phyloP scores from a whole-genome alignment of 2,329 filamentous ascomycete genomes.

The Lachnellula arida region DNA sequence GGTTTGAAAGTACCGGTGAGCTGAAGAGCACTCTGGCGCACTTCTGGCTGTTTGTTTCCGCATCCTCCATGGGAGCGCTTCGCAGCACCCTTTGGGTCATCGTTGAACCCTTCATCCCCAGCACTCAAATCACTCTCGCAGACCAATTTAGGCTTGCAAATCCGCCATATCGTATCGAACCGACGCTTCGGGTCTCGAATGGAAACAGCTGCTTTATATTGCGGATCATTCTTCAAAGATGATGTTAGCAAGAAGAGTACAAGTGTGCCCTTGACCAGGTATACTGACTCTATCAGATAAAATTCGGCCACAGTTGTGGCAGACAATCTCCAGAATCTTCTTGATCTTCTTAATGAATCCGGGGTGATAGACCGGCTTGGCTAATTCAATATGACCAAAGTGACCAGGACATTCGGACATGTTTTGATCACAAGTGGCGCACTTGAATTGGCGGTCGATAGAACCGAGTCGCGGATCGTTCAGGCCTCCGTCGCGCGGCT shows the following conservation, averaged over 20 bases:
- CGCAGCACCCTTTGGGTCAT: slow-evolving; percentile 47
- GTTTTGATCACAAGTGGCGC: slow-evolving; percentile 91
- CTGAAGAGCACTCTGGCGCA: slow-evolving; percentile 81
- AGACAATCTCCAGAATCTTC: slow-evolving; percentile 97
- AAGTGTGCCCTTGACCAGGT: slow-evolving; percentile 50
- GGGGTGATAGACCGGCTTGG: slow-evolving; percentile 88
- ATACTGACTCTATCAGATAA: slow-evolving; percentile 96
- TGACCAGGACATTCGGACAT: slow-evolving; percentile 96
- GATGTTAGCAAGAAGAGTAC: slow-evolving; percentile 56
- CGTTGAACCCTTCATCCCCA: slow-evolving; percentile 64
- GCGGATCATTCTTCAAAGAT: slow-evolving; percentile 68
- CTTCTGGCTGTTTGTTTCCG: slow-evolving; percentile 82
- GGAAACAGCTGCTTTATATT: slow-evolving; percentile 75
- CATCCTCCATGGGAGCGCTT: slow-evolving; percentile 77
- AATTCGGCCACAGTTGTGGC: slow-evolving; percentile 98
- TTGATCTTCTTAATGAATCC: slow-evolving; percentile 99
- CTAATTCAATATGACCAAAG: slow-evolving; percentile 97
- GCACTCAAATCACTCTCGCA: slow-evolving; percentile 75
- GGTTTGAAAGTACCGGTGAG: slow-evolving; percentile 72
- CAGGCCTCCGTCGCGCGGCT: slow-evolving; percentile 84
- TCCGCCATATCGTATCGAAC: slow-evolving; percentile 86
- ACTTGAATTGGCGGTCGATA: slow-evolving; percentile 92
- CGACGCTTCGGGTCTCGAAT: slow-evolving; percentile 90
- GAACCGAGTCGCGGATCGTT: slow-evolving; percentile 96
- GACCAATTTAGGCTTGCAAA: slow-evolving; percentile 81